Evolutionary conservation across 768 basidiomycete species (phyloP).

Genomic region (Podaxis carcinomalis): DNA sequence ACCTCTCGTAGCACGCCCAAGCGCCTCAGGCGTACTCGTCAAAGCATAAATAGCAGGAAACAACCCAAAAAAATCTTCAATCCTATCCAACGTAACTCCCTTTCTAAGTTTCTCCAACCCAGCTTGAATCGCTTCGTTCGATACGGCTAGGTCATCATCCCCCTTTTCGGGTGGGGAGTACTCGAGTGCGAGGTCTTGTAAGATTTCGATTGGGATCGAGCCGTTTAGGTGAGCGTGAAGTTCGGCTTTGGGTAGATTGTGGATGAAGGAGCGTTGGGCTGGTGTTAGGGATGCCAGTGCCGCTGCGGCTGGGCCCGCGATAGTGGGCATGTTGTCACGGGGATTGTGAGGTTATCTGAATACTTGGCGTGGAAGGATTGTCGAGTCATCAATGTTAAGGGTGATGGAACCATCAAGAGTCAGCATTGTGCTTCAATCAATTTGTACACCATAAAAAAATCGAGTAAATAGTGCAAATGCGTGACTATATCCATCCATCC

Average conservation of each 20-base stretch:
- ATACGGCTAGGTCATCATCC: conserved; percentile 3
- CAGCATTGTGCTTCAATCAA: too few species aligned
- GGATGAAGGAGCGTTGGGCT: conserved; percentile 55
- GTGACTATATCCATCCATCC: background rate
- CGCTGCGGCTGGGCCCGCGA: conserved; percentile 39
- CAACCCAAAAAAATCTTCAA: conserved; percentile 70
- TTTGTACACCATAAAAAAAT: background rate
- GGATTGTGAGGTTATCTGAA: background rate
- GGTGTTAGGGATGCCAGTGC: conserved; percentile 53
- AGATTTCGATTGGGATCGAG: conserved; percentile 64
- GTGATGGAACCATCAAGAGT: too few species aligned
- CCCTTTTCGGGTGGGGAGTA: conserved; percentile 17
- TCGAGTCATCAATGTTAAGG: background rate
- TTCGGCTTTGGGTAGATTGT: conserved; percentile 72
- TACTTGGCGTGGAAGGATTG: background rate
- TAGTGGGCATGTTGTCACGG: conserved; percentile 2
- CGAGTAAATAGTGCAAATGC: too few species aligned
- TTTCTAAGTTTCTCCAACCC: conserved; percentile 35
- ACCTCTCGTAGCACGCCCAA: conserved; percentile 55
- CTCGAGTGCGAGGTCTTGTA: conserved; percentile 58
- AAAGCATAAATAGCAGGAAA: conserved; percentile 80
- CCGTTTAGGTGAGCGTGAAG: conserved; percentile 86
- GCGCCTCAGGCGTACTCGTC: conserved; percentile 53
- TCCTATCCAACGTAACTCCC: conserved; percentile 42
- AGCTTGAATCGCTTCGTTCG: conserved; percentile 24